These are phyloP conservation scores for Azolla pinnata DNA, from an alignment of 75 land plant genomes.

Conservation along the genomic window DNA sequence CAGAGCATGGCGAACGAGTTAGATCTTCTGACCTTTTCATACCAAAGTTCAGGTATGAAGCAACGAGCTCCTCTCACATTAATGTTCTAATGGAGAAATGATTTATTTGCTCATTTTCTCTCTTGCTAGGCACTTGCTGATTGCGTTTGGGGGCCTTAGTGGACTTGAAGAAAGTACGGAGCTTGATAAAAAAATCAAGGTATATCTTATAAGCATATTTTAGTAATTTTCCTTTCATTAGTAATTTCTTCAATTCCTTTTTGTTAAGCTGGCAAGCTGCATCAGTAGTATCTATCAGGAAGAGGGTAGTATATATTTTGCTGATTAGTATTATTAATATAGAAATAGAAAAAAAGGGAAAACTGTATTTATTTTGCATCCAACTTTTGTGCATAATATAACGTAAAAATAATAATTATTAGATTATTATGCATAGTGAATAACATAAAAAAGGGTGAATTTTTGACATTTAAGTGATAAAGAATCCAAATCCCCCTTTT, in stretches of 20 bases:
- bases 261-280: background rate
- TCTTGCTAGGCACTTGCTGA: conserved; percentile 60
- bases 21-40: conserved; percentile 54
- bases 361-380: background rate
- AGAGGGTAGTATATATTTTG: background rate
- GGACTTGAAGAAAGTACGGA: conserved; percentile 82
- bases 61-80: background rate
- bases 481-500: too few species aligned
- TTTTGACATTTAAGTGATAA: too few species aligned
- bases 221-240: background rate
- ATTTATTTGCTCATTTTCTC: background rate
- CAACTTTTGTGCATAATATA: background rate
- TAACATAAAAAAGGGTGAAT: too few species aligned
- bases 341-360: too few species aligned
- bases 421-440: background rate
- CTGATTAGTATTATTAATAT: too few species aligned
- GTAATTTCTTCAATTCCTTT: background rate
- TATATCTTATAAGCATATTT: conserved; percentile 11
- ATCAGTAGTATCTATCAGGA: background rate
- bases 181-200: conserved; percentile 61
- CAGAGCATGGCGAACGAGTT: conserved; percentile 73
- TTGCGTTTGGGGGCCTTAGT: conserved; percentile 93
- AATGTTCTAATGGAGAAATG: too few species aligned
- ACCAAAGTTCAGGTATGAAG: conserved; percentile 67
- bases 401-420: background rate